A percentile compares a stretch with the other conserved stretches of the same genome.
Conservation (phyloP, 1,139 yeast species). For the Hansenula lynferdii region DNA sequence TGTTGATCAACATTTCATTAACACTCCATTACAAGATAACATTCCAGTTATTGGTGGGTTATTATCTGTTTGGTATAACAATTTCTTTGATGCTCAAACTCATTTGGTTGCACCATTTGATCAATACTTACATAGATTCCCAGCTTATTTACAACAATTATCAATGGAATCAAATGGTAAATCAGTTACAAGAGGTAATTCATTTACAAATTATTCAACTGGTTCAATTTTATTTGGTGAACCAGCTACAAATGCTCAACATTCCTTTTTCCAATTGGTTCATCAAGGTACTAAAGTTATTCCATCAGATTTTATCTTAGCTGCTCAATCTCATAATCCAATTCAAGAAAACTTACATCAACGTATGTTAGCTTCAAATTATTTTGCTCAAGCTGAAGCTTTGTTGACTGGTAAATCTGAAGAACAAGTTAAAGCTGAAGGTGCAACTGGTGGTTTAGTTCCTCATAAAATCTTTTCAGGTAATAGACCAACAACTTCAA, state of each 20-base stretch:
- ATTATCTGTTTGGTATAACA: constrained; percentile 95
- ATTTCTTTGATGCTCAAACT: constrained; percentile 96
- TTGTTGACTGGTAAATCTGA: constrained; percentile 93
- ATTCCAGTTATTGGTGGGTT: constrained; percentile 93
- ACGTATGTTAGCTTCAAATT: constrained; percentile 96
- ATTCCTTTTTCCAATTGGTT: constrained; percentile 97
- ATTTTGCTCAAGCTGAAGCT: constrained; percentile 98
- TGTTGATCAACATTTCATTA: constrained; percentile 82
- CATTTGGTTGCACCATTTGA: constrained; percentile 98
- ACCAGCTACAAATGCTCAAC: constrained; percentile 99
- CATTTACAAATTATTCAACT: constrained; percentile 89
- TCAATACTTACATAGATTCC: constrained; percentile 98
- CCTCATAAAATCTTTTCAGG: constrained; percentile 97
- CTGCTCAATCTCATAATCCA: constrained; percentile 98
- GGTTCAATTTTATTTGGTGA: constrained; percentile 96
- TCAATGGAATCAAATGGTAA: constrained; percentile 99
- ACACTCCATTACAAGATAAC: constrained; percentile 83
- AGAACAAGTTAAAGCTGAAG: constrained; percentile 82
- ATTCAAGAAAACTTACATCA: constrained; percentile 92
- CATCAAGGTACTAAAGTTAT: constrained; percentile 98
- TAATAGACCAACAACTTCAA: constrained; percentile 98
- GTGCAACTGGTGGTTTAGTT: constrained; percentile 77
- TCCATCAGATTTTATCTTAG: constrained; percentile 94
- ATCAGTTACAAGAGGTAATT: constrained; percentile 89
- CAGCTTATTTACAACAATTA: constrained; percentile 97